These are phyloP conservation scores for Fusarium sp. DNA, from an alignment of 2,329 filamentous ascomycete genomes.

Conservation along the genomic window DNA sequence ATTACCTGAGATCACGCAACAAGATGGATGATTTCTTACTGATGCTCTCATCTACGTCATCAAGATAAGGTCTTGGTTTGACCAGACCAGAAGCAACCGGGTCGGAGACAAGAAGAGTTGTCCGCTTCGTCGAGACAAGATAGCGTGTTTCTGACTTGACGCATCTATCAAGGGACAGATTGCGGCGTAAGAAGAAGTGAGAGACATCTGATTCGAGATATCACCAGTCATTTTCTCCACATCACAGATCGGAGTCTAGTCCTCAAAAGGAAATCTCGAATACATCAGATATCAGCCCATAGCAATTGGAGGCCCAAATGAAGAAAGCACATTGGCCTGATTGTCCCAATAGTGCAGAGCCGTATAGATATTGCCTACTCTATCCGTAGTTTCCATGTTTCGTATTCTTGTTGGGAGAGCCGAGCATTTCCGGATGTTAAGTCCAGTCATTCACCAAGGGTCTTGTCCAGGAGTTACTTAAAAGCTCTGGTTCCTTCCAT, in stretches of 20 bases:
- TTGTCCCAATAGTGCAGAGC: background rate
- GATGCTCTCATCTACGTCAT: background rate
- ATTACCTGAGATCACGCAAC: background rate
- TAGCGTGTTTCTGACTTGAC: background rate
- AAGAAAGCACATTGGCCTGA: background rate
- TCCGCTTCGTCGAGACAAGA: no score
- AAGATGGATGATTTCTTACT: background rate
- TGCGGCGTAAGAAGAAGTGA: background rate
- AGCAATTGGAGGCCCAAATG: background rate
- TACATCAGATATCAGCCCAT: slow-evolving; percentile 29
- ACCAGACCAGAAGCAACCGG: rapidly evolving
- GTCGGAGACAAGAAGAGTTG: rapidly evolving
- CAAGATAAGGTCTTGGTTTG: no score
- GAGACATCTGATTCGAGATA: background rate
- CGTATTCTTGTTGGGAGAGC: slow-evolving; percentile 18
- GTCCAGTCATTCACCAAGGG: rapidly evolving
- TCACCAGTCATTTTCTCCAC: background rate
- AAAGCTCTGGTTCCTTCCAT: background rate
- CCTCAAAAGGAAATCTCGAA: slow-evolving; percentile 21
- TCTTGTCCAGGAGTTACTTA: background rate
- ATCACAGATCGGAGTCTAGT: slow-evolving; percentile 41
- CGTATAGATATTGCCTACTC: no score
- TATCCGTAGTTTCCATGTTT: background rate
- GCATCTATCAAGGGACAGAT: no score
- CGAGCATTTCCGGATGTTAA: background rate